Percentiles rank a stretch among this genome's conserved stretches.
These are phyloP conservation scores for Tremellales sp. DNA, from an alignment of 1,284 basidiomycete species.

Conservation along the genomic window DNA sequence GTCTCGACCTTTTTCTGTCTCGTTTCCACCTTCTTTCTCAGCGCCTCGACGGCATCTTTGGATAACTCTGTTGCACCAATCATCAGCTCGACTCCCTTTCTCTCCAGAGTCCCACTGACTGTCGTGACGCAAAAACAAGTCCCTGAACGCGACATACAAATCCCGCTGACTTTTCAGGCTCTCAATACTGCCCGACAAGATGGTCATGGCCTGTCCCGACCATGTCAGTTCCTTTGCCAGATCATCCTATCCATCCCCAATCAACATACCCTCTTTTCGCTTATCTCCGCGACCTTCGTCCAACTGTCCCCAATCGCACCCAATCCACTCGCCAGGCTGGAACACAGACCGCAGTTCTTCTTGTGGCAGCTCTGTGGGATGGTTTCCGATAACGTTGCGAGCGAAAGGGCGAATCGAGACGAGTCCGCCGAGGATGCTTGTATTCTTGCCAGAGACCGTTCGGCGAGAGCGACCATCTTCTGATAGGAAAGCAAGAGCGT, in stretches of 20 bases:
- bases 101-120: slow-evolving; percentile 42
- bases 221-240: background rate
- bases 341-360: slow-evolving; percentile 74
- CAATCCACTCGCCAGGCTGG: slow-evolving; percentile 71
- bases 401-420: slow-evolving; percentile 70
- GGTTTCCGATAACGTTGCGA: slow-evolving; percentile 68
- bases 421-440: slow-evolving; percentile 82
- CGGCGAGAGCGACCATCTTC: slow-evolving; percentile 78
- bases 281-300: slow-evolving; percentile 68
- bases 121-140: slow-evolving; percentile 77
- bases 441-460: slow-evolving; percentile 77
- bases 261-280: slow-evolving; percentile 68
- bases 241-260: background rate
- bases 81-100: background rate
- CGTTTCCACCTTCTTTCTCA: slow-evolving; percentile 76
- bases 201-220: slow-evolving; percentile 12
- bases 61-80: slow-evolving; percentile 53
- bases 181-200: slow-evolving; percentile 31
- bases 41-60: slow-evolving; percentile 74
- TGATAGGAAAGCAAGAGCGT: slow-evolving; percentile 74
- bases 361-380: slow-evolving; percentile 42
- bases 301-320: slow-evolving; percentile 64
- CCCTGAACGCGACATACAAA: slow-evolving; percentile 76
- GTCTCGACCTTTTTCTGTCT: slow-evolving; percentile 71
- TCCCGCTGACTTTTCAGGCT: slow-evolving; percentile 69